phyloP scores from a whole-genome alignment of 805 yeast genomes.

The Kregervanrija fluxuum region DNA sequence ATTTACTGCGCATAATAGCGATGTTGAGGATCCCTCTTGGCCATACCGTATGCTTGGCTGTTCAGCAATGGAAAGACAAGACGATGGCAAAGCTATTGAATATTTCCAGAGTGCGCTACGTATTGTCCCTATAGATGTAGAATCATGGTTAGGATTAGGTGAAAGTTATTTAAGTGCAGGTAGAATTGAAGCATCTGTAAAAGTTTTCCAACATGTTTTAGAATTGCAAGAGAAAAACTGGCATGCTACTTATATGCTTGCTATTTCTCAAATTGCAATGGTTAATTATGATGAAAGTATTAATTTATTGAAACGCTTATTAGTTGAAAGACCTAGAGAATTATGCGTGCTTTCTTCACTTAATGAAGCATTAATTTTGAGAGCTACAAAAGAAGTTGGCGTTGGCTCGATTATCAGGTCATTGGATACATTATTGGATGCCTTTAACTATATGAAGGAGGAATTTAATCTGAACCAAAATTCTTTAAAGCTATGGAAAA shows the following conservation, averaged over 20 bases:
- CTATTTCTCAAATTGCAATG: slow-evolving; percentile 53
- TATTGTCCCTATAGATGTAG: slow-evolving; percentile 54
- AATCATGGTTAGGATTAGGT: slow-evolving; percentile 96
- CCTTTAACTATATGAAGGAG: slow-evolving; percentile 26
- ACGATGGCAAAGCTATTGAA: slow-evolving; percentile 74
- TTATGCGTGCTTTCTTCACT: slow-evolving; percentile 43
- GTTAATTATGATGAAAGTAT: slow-evolving; percentile 63
- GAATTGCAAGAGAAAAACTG: slow-evolving; percentile 43
- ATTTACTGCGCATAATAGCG: slow-evolving; percentile 25
- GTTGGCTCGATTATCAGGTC: slow-evolving; percentile 69
- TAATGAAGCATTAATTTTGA: slow-evolving; percentile 48
- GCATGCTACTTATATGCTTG: slow-evolving; percentile 61
- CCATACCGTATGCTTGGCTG: slow-evolving; percentile 86
- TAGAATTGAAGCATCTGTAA: slow-evolving; percentile 75
- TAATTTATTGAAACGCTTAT: slow-evolving; percentile 35
- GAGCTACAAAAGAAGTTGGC: slow-evolving; percentile 42
- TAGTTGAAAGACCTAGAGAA: slow-evolving; percentile 30
- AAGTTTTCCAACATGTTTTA: slow-evolving; percentile 67
- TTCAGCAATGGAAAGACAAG: slow-evolving; percentile 60
- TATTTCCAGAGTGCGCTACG: slow-evolving; percentile 84
- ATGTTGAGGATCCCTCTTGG: slow-evolving; percentile 50
- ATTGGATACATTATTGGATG: slow-evolving; percentile 33
- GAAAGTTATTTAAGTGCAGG: slow-evolving; percentile 88
- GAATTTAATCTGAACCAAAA: slow-evolving; percentile 17
- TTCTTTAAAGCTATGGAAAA: slow-evolving; percentile 60